phyloP scores from a whole-genome alignment of 2,329 filamentous ascomycete genomes.

The Calonectria montana region DNA sequence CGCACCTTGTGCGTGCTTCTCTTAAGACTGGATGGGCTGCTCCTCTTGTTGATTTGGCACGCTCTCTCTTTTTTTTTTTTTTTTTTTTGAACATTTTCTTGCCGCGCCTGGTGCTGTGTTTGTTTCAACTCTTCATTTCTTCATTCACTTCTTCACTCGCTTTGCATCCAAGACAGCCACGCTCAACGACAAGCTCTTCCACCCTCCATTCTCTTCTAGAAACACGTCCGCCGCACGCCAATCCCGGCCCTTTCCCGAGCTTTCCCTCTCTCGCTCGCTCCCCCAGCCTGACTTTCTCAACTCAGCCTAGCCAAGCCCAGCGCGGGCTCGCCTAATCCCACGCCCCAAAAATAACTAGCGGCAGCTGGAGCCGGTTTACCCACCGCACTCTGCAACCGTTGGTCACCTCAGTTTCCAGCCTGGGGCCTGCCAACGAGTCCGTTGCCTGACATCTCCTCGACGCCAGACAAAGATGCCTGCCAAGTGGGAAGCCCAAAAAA shows the following conservation, averaged over 20 bases:
- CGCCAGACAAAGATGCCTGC: constrained; percentile 36
- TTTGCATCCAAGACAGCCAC: not conserved
- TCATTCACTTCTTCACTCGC: constrained; percentile 9
- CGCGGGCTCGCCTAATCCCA: constrained; percentile 9
- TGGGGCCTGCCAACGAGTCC: not conserved
- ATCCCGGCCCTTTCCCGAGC: not conserved
- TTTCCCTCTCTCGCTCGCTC: not conserved
- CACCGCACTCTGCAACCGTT: constrained; percentile 9
- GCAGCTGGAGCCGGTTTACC: constrained; percentile 28
- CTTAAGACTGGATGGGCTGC: constrained; percentile 23
- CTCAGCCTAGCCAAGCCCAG: constrained; percentile 18
- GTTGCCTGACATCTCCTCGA: constrained; percentile 19
- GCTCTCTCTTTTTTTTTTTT: not conserved
- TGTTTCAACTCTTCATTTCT: not conserved
- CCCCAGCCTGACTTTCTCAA: constrained; percentile 32
- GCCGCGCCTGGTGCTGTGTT: constrained; percentile 16
- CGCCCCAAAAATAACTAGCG: constrained; percentile 40
- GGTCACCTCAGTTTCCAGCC: not conserved
- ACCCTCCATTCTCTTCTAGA: not conserved
- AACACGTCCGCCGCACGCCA: not conserved
- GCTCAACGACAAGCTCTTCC: not conserved
- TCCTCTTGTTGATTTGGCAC: constrained; percentile 4
- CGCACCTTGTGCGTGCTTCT: constrained; percentile 26
- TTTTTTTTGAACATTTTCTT: not conserved
- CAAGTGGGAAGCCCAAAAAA: constrained; percentile 43